These are phyloP conservation scores for Pythium myriotylum DNA, from an alignment of 352 stramenopile species.

Conservation along the genomic window DNA sequence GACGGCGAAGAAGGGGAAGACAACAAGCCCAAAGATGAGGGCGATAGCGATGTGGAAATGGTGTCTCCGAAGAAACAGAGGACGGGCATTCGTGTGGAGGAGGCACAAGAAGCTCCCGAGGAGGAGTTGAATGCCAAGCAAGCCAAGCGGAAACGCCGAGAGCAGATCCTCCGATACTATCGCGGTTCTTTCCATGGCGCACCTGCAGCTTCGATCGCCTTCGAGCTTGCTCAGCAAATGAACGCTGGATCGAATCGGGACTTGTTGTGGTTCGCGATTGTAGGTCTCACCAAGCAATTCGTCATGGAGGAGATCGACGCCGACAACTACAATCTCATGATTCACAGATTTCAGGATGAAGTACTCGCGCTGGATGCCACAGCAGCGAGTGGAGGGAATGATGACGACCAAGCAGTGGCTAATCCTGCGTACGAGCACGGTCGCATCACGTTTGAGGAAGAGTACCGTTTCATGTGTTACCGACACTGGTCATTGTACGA, in stretches of 20 bases:
- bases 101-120: constrained; percentile 1
- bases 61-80: constrained; percentile 19
- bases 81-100: constrained; percentile 19
- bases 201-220: constrained; percentile 75
- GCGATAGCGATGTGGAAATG: constrained; percentile 2
- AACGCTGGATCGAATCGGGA: constrained; percentile 83
- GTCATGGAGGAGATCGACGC: constrained; percentile 92
- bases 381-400: constrained; percentile 41
- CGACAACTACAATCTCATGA: constrained; percentile 91
- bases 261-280: constrained; percentile 97
- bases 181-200: constrained; percentile 88
- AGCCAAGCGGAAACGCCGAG: constrained; percentile 59
- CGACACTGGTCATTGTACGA: constrained; percentile 95
- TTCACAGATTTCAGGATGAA: constrained; percentile 90
- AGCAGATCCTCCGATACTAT: constrained; percentile 94
- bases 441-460: constrained; percentile 89
- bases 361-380: constrained; percentile 76
- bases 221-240: constrained; percentile 80
- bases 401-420: constrained; percentile 19
- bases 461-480: constrained; percentile 97
- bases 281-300: constrained; percentile 96
- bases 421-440: constrained; percentile 78
- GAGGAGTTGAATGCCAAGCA: constrained; percentile 28
- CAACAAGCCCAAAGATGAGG: constrained; percentile 2
- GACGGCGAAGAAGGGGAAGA: constrained; percentile 26